These are phyloP conservation scores for Globisporangium iwayamae DNA, from an alignment of 352 stramenopile species.

Conservation along the genomic window DNA sequence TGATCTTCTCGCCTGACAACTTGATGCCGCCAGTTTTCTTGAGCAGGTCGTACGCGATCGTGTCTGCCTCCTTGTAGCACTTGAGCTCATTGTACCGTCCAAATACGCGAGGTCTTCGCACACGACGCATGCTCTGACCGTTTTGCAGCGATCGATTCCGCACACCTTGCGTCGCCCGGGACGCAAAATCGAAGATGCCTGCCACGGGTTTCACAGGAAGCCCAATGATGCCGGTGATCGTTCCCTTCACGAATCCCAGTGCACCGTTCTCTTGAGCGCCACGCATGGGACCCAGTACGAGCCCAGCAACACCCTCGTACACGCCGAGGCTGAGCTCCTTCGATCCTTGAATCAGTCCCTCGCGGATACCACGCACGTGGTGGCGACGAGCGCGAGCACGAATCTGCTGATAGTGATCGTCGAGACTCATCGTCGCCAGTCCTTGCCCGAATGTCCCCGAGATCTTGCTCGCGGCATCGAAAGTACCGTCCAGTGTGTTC, in stretches of 20 bases:
- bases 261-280: constrained; percentile 75
- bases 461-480: constrained; percentile 86
- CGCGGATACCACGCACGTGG: constrained; percentile 73
- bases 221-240: constrained; percentile 85
- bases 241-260: constrained; percentile 81
- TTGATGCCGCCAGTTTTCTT: constrained; percentile 66
- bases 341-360: constrained; percentile 81
- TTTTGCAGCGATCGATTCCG: constrained; percentile 81
- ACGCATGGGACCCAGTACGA: constrained; percentile 81
- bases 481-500: constrained; percentile 85
- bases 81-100: constrained; percentile 88
- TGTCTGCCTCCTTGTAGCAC: constrained; percentile 87
- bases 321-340: constrained; percentile 82
- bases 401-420: constrained; percentile 87
- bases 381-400: constrained; percentile 69
- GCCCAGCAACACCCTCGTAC: constrained; percentile 79
- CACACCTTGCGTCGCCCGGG: constrained; percentile 79
- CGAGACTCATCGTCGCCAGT: constrained; percentile 80
- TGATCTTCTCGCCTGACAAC: constrained; percentile 79
- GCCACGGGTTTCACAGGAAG: constrained; percentile 84
- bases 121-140: constrained; percentile 69
- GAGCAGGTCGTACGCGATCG: constrained; percentile 82
- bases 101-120: constrained; percentile 82
- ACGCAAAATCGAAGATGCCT: constrained; percentile 89
- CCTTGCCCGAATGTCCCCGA: constrained; percentile 86